A percentile compares a stretch with the other conserved stretches of the same genome.
Conservation (phyloP, 75 land plant species). For the Isoetes taiwanensis region DNA sequence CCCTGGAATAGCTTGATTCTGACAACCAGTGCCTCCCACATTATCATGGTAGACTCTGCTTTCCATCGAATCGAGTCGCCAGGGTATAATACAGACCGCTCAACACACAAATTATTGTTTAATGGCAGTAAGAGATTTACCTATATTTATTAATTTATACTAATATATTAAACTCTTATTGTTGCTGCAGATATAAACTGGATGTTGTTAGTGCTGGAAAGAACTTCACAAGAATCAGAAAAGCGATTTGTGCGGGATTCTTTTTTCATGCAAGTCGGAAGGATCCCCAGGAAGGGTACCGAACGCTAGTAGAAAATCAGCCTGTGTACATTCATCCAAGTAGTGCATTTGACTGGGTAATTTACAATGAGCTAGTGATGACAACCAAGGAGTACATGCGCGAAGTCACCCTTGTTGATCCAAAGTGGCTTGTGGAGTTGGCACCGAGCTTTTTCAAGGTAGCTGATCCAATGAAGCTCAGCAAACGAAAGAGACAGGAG, state of each 20-base stretch:
- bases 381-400: constrained; percentile 89
- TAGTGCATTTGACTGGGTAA: constrained; percentile 80
- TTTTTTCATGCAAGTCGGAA: constrained; percentile 81
- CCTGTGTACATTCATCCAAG: constrained; percentile 82
- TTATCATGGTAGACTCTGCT: no score
- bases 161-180: no score
- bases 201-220: constrained; percentile 78
- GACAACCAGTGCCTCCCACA: no score
- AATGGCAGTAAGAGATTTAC: no score
- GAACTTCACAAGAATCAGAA: constrained; percentile 60
- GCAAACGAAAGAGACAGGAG: constrained; percentile 80
- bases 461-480: constrained; percentile 72
- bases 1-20: no score
- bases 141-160: no score
- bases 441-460: constrained; percentile 78
- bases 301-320: constrained; percentile 75
- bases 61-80: no score
- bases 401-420: constrained; percentile 68
- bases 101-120: no score
- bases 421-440: constrained; percentile 77
- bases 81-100: no score
- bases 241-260: constrained; percentile 77
- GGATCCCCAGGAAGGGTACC: constrained; percentile 79
- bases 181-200: constrained; percentile 50
- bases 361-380: constrained; percentile 81